Base-by-base conservation (phyloP, 2,329 filamentous ascomycete species). In the Botryotinia narcissicola region DNA sequence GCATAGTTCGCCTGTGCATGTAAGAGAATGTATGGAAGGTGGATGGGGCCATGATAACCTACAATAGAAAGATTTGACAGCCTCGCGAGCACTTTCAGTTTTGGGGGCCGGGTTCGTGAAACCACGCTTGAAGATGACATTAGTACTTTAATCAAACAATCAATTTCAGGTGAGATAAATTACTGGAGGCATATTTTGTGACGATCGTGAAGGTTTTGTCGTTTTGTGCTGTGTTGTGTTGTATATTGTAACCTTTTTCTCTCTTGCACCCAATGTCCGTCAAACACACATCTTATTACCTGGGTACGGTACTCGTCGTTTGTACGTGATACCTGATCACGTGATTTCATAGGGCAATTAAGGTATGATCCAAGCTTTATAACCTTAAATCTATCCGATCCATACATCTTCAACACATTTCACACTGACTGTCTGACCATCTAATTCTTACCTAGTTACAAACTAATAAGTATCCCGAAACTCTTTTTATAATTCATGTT, bases 41-140 rank as follows among this genome's bases (percentile, higher is more conserved):
- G 57, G 57, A 67, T 63, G 62, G 48, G 59, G 60, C 37, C 57
- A 20, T 57, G 35, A 46, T 42, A 16, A 73, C 78, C 10, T 74
- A 84, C 91, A 97, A 84, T 93, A 94, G 84, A 97, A 96, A 48
- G 92, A 90, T 80, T 91, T 92, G 67, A 93, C 86, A 25, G 93
- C 93, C 79, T 93, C 92, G 75, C 93, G 91, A 14, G 93, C 93
- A 72, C 85, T 87, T 75, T 89, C 87, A 46, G 87, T 90, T 80
- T 84, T 84, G 12, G 83, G 84, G 40, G 84, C 81, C 42, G 84
- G 83, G 73, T 86, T 84, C 48, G 83, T 87, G 76, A 83, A 83
- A 40, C 83, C 83, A 76, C 84, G 84, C 84, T 87, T 70, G 32
- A 62, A 37, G 83, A 46, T 44, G 16, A 44, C 8, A 46, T 70